Base-by-base conservation (phyloP, 2,329 filamentous ascomycete species). In the Ascochyta viciae-villosae region DNA sequence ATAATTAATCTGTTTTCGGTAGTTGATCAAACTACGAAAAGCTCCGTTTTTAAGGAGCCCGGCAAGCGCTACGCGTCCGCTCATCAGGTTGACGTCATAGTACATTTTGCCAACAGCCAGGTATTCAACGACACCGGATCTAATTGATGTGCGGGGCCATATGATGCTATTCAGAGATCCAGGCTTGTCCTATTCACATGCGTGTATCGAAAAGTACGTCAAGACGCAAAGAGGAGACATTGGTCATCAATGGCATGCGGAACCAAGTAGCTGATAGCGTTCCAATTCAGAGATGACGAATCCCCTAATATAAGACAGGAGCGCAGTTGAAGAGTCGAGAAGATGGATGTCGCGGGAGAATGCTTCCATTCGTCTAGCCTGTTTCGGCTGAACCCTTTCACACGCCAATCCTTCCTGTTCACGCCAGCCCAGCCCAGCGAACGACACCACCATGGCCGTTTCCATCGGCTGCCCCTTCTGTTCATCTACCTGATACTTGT, bases 71-170 rank as follows among this genome's bases (percentile, higher is more conserved):
- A 23, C 38, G 42, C 24, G 34, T 39, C 29, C 33, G 22, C 12
- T 40, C 35, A 50, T 50, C 52, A 42, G 33, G 6, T 50, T 55
- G 52, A 55, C 46, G 52, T 50, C 52, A 55, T 55, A 7, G 24
- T n/a, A 19, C 8, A 6, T 24, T 45, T 19, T 39, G 34, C 27
- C 40, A 45, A 51, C 19, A 45, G 19, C 13, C 41, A 39, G 22
- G 41, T 19, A 39, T 45, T 23, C 27, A 51, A 12, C 34, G 13
- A 26, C 26, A 26, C 5, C 3, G 1, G 8, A 9, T 26, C 15
- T 31, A 22, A 24, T 4, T 23, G 40, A 26, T 33, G 22, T 29
- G 31, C 15, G 15, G 19, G 34, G 34, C 26, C 15, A 13, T 24
- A 22, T 35, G 40, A 33, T 33, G 33, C 41, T 40, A 2, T 27